Base-by-base conservation (phyloP, 1,284 basidiomycete species). In the Melanopsichium pennsylvanicum region DNA sequence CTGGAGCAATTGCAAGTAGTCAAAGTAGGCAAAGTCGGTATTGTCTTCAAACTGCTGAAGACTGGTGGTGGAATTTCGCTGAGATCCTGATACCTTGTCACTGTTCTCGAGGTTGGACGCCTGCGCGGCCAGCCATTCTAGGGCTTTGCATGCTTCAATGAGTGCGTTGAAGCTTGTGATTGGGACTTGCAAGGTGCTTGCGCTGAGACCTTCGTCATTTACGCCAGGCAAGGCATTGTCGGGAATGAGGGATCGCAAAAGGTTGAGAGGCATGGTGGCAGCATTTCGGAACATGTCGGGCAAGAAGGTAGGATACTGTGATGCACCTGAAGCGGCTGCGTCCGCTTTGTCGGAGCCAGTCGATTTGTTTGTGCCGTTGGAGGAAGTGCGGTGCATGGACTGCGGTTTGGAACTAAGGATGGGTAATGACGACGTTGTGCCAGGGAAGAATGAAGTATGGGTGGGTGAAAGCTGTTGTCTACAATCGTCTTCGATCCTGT, bases 151-250 rank as follows among this genome's bases (percentile, higher is more conserved):
- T 0, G 68, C 66, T 25, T 74, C 74, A n/a, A 72, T 36, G 12
- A 75, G 52, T 4, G 74, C 74, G 34, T 58, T 62, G 33, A 75
- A 51, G 52, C 63, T 70, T n/a, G 68, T 59, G 36, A 74, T 59
- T 13, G 74, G 74, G 5, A 75, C 55, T 34, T 70, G 69, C 32
- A 75, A 32, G 18, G 66, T 64, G 43, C 59, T 71, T 10, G 71
- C 62, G 26, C 60, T 66, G 21, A 74, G 61, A 15, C 60, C 54
- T 23, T 75, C 74, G 25, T 72, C 71, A 3, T 41, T 34, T 8
- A 55, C 22, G 13, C 51, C 38, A 11, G 68, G 45, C 34, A 75
- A 59, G 11, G 69, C 51, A 22, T 70, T 64, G 31, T 57, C 60
- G 4, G 72, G 70, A 26, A 75, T 50, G 31, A 72, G 57, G 10